A percentile compares a stretch with the other conserved stretches of the same genome.
phyloP scores from a whole-genome alignment of 495 filamentous ascomycete species.

The Paragyromitra xinjiangensis region DNA sequence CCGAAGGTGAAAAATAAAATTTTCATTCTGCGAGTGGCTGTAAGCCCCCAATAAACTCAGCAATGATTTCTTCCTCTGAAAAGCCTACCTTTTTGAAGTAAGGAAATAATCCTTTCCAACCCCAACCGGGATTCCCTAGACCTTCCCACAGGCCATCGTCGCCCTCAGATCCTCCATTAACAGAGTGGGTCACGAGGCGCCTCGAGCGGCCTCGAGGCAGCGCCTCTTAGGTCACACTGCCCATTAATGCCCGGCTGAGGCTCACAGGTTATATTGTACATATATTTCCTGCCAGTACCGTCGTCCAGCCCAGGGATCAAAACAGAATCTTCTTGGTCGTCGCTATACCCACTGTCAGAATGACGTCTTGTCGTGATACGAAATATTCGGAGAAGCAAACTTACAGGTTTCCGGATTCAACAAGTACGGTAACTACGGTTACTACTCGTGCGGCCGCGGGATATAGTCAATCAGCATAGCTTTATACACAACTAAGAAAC shows the following conservation, averaged over 20 bases:
- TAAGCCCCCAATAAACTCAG: not conserved
- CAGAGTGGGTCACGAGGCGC: too few relatives aligned
- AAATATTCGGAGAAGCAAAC: slow-evolving; percentile 19
- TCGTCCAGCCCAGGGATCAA: slow-evolving; percentile 58
- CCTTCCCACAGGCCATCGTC: slow-evolving; percentile 69
- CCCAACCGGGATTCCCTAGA: slow-evolving; percentile 72
- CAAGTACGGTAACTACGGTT: slow-evolving; percentile 59
- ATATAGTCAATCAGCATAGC: not conserved
- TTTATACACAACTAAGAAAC: not conserved
- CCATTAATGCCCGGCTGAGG: slow-evolving; percentile 61
- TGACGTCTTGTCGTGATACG: not conserved
- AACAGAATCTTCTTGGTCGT: slow-evolving; percentile 57
- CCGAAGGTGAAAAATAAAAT: slow-evolving; percentile 58
- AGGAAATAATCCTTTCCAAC: slow-evolving; percentile 67
- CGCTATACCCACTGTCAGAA: slow-evolving; percentile 35
- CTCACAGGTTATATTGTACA: slow-evolving; percentile 57
- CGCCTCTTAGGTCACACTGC: too few relatives aligned
- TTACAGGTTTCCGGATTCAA: slow-evolving; percentile 61
- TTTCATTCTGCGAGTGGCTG: slow-evolving; percentile 58
- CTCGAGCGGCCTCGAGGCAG: too few relatives aligned
- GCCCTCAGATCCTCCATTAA: slow-evolving; percentile 56
- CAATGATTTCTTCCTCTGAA: not conserved
- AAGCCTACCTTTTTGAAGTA: slow-evolving; percentile 67
- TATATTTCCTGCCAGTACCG: slow-evolving; percentile 37
- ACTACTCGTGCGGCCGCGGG: not conserved